phyloP scores from a whole-genome alignment of 176 grass and related monocot species.

The Bolboschoenus planiculmis region DNA sequence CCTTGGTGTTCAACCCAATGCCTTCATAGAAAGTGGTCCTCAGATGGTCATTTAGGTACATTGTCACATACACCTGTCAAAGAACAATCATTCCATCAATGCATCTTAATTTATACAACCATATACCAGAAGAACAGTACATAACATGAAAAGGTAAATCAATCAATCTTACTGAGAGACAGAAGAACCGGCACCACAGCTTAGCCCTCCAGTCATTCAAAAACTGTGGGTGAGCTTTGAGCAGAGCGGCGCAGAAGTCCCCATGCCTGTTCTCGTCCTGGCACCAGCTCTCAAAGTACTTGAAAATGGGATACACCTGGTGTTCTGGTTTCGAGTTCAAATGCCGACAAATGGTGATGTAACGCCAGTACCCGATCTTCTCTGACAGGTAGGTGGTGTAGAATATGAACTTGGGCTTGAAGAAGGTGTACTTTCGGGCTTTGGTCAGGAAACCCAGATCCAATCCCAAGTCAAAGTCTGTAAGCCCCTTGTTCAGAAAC shows the following conservation, averaged over 20 bases:
- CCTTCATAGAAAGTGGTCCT: conserved; percentile 84
- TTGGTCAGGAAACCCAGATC: conserved; percentile 96
- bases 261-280: conserved; percentile 95
- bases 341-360: conserved; percentile 96
- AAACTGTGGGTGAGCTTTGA: conserved; percentile 94
- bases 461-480: conserved; percentile 93
- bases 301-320: conserved; percentile 95
- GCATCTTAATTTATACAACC: conserved; percentile 2
- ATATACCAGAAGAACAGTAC: not conserved
- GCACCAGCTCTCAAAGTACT: conserved; percentile 99
- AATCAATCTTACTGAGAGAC: conserved; percentile 68
- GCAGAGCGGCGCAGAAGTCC: conserved; percentile 81
- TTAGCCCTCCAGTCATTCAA: conserved; percentile 98
- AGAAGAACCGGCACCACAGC: conserved; percentile 96
- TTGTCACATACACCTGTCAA: conserved; percentile 91
- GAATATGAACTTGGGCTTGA: conserved; percentile 99
- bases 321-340: conserved; percentile 77
- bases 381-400: conserved; percentile 93
- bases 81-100: conserved; percentile 11
- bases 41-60: conserved; percentile 97
- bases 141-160: not conserved
- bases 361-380: conserved; percentile 98
- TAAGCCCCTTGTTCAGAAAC: conserved; percentile 93
- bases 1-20: conserved; percentile 84
- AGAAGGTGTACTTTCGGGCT: conserved; percentile 99